Conservation (phyloP, 108 stramenopile genomes). For the Hondaea fermentalgiana region DNA sequence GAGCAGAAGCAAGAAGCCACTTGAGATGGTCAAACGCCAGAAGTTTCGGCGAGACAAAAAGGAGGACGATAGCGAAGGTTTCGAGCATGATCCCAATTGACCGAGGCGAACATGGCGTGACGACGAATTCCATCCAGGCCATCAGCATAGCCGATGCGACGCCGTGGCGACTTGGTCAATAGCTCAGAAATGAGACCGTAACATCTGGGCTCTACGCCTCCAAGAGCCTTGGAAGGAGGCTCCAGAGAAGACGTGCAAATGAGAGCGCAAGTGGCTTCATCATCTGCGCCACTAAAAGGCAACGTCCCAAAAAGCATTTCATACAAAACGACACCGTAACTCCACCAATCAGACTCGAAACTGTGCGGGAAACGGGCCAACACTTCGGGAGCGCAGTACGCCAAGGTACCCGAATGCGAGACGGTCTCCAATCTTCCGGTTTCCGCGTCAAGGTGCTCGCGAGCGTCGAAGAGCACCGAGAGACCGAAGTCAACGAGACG, state of each 20-base stretch:
- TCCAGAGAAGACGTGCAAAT: not conserved
- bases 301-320: not conserved
- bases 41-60: not conserved
- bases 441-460: not conserved
- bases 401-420: not conserved
- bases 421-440: not conserved
- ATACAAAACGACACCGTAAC: not conserved
- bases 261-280: not conserved
- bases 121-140: not conserved
- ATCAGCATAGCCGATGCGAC: not conserved
- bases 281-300: not conserved
- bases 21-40: too few species aligned
- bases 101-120: not conserved
- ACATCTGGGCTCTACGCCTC: not conserved
- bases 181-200: not conserved
- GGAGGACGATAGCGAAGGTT: not conserved
- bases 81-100: not conserved
- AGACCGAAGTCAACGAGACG: not conserved
- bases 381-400: not conserved
- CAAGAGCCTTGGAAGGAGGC: not conserved
- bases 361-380: not conserved
- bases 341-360: constrained; percentile 12
- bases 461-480: not conserved
- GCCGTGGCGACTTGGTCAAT: not conserved
- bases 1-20: too few species aligned